Evolutionary conservation across 1,284 basidiomycete genomes (phyloP).

Genomic region (Agroathelia rolfsii): DNA sequence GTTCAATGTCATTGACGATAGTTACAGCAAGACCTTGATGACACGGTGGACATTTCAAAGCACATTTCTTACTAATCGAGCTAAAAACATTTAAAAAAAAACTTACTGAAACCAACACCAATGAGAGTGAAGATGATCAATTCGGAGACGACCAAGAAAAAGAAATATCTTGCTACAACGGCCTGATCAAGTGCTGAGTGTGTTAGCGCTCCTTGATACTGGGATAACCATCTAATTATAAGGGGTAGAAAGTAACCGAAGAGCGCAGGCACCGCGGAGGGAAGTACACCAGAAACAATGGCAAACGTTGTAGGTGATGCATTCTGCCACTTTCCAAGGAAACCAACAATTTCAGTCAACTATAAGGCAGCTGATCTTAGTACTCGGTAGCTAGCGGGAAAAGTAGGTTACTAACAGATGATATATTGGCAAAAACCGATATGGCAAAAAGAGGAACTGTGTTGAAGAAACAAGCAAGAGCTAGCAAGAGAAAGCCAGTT

Average conservation of each 20-base stretch:
- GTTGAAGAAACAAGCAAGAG: conserved; percentile 80
- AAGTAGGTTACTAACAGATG: conserved; percentile 43
- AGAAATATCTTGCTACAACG: conserved; percentile 84
- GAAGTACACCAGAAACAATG: conserved; percentile 79
- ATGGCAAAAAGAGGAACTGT: conserved; percentile 81
- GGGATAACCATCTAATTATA: conserved; percentile 72
- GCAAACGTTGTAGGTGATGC: conserved; percentile 57
- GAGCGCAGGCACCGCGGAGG: conserved; percentile 78
- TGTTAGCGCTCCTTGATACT: conserved; percentile 72
- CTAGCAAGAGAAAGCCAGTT: conserved; percentile 70
- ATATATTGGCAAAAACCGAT: conserved; percentile 73
- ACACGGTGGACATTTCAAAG: conserved; percentile 41
- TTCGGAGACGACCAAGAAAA: conserved; percentile 85
- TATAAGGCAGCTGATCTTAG: conserved; percentile 16
- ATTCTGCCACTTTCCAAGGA: conserved; percentile 60
- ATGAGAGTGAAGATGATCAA: conserved; percentile 88
- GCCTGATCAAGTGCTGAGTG: conserved; percentile 79
- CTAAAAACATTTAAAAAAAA: conserved; percentile 4
- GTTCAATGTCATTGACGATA: conserved; percentile 62
- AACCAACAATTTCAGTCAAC: conserved; percentile 60
- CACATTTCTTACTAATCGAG: conserved; percentile 6
- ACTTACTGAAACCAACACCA: conserved; percentile 77
- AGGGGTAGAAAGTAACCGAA: conserved; percentile 85
- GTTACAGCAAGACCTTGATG: too few species aligned
- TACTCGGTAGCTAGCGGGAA: too few species aligned